Base-by-base conservation (phyloP, 139 green algal genomes). In the Tetraselmis chui region DNA sequence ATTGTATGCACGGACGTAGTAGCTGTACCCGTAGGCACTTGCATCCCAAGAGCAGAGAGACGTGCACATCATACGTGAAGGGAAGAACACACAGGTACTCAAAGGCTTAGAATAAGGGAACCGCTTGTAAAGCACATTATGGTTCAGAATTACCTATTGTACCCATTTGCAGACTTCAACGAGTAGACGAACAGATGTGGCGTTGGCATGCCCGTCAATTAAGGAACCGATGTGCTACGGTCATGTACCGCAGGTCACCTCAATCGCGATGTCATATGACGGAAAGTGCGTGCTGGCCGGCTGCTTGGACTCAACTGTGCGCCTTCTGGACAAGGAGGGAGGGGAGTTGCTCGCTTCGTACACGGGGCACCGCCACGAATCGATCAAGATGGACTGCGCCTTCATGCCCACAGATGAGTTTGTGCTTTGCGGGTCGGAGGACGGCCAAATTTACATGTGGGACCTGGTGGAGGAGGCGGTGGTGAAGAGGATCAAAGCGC, bases 261-360 rank as follows among this genome's bases (percentile, higher is more conserved):
- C 28, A 2, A 81, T 94, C 29, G 80, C 78, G 28, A 28, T 87
- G 23, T 87, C 87, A 2, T 76, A 88, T 25, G 89, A 92, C 78
- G 82, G 79, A 30, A 83, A 86, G 83, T 87, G 88, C 79, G 59
- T 96, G 78, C 85, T 96, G 78, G 91, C 92, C 0, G 89, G 91
- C 26, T 96, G 94, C 88, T 86, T 94, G 79, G 94, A 98, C 88
- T 86, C 78, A 0, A 87, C 30, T 28, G 25, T 96, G 30, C 82
- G 90, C 75, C 84, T 97, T 82, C 84, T 94, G 76, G 93, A 95
- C 82, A 79, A 82, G 0, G 83, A 59, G 1, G 87, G 80, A 28
- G 95, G 95, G 0, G 88, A 96, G 79, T 83, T 96, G 83, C 90
- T 98, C 32, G 92, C 90, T 1, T 83, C 84, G 27, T 98, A 98